Conservation (phyloP, 1,284 basidiomycete genomes). For the Cryptococcus jaspeensis region DNA sequence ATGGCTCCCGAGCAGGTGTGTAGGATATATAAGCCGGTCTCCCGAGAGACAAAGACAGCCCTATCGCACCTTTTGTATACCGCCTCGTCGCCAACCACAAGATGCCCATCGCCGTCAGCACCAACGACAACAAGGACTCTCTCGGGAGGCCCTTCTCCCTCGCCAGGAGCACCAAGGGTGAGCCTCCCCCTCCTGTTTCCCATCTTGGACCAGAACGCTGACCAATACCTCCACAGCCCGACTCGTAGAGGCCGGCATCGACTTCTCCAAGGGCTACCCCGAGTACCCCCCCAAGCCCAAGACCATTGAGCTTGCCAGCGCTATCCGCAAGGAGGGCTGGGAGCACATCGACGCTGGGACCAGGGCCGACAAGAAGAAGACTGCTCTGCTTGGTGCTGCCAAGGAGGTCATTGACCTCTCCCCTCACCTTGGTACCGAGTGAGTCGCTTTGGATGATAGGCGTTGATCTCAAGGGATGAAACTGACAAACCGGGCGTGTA, state of each 20-base stretch:
- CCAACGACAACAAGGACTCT: conserved; percentile 7
- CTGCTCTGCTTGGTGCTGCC: conserved; percentile 40
- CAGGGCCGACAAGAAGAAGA: conserved; percentile 43
- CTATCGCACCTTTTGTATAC: too few relatives aligned
- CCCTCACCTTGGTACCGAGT: conserved; percentile 33
- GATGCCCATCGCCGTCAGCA: conserved; percentile 12
- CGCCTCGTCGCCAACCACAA: too few relatives aligned
- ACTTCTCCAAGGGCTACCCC: conserved; percentile 37
- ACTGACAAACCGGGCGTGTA: conserved; percentile 2
- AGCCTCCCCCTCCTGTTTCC: not conserved
- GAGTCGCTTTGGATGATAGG: conserved; percentile 3
- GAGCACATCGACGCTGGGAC: conserved; percentile 37
- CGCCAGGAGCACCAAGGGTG: conserved; percentile 8
- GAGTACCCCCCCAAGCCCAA: conserved; percentile 42
- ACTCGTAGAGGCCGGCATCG: conserved; percentile 32
- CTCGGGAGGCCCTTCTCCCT: conserved; percentile 10
- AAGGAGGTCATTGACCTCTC: conserved; percentile 34
- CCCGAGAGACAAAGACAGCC: too few relatives aligned
- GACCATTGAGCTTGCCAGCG: conserved; percentile 22
- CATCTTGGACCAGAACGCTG: not conserved
- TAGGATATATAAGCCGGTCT: too few relatives aligned
- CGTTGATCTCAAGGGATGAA: too few relatives aligned
- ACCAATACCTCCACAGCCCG: not conserved
- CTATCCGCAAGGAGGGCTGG: conserved; percentile 24
- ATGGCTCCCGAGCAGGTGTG: too few relatives aligned